Evolutionary conservation across 1,284 basidiomycete species (phyloP).

Genomic region (Ustanciosporium gigantosporum): DNA sequence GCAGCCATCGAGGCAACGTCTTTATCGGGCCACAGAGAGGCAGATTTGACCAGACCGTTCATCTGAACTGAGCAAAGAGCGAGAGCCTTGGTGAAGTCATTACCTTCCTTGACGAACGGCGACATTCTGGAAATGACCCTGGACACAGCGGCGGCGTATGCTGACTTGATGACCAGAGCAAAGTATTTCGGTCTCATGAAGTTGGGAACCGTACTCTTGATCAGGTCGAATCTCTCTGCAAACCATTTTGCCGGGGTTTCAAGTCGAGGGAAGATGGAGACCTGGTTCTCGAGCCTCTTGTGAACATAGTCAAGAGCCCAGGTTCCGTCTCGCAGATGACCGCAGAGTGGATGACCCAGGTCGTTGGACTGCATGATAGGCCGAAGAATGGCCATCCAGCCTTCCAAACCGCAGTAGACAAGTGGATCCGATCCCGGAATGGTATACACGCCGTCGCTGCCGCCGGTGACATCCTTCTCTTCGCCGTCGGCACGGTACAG

Average conservation of each 20-base stretch:
- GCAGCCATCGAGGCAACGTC: conserved; percentile 56
- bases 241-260: conserved; percentile 45
- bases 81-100: conserved; percentile 51
- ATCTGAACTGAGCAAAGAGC: conserved; percentile 54
- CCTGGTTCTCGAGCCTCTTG: conserved; percentile 69
- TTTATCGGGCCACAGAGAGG: conserved; percentile 50
- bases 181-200: conserved; percentile 59
- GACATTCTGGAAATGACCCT: conserved; percentile 48
- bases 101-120: conserved; percentile 41
- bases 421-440: conserved; percentile 33
- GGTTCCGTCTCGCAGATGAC: conserved; percentile 47
- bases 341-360: conserved; percentile 53
- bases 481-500: conserved; percentile 56
- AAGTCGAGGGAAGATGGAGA: conserved; percentile 37
- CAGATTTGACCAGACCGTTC: conserved; percentile 54
- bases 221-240: conserved; percentile 47
- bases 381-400: conserved; percentile 48
- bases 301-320: conserved; percentile 56
- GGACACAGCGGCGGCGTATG: conserved; percentile 44
- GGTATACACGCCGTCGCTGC: conserved; percentile 47
- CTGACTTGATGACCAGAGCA: conserved; percentile 48
- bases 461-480: conserved; percentile 51
- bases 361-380: conserved; percentile 46
- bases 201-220: conserved; percentile 43
- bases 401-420: conserved; percentile 55